These are phyloP conservation scores for Tylopilus sp. DNA, from an alignment of 768 basidiomycete species.

Conservation along the genomic window DNA sequence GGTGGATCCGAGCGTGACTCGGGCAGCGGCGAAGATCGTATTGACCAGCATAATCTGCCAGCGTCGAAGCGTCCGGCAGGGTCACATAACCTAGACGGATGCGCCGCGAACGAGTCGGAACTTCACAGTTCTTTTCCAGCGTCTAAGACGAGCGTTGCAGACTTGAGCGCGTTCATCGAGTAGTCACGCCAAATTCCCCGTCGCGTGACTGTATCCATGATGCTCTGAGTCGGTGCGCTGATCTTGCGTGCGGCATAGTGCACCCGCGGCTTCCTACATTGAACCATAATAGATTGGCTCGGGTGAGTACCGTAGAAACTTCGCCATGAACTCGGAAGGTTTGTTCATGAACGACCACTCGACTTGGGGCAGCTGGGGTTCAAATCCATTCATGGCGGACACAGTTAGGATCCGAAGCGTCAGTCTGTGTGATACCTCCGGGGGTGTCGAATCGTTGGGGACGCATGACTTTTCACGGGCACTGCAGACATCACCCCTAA, in stretches of 20 bases:
- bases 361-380: slow-evolving; percentile 5
- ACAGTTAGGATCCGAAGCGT: slow-evolving; percentile 16
- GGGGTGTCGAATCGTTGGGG: not conserved
- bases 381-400: slow-evolving; percentile 16
- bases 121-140: not conserved
- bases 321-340: slow-evolving; percentile 7
- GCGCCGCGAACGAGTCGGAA: no score
- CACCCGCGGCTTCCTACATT: slow-evolving; percentile 12
- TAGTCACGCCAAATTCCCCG: no score
- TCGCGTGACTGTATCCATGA: no score
- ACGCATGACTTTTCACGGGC: slow-evolving; percentile 26
- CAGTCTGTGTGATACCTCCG: not conserved
- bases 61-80: slow-evolving; percentile 3
- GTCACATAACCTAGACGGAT: slow-evolving; percentile 14
- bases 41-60: slow-evolving; percentile 20
- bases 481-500: slow-evolving; percentile 18
- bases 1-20: slow-evolving; percentile 7
- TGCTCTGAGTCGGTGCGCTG: not conserved
- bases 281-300: slow-evolving; percentile 10
- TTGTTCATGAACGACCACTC: slow-evolving; percentile 14
- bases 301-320: slow-evolving; percentile 17
- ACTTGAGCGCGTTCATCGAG: no score
- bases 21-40: not conserved
- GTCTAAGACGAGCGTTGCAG: not conserved
- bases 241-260: slow-evolving; percentile 15